Evolutionary conservation across 306 rosid genomes (phyloP).

Genomic region (Mimosa bimucronata): DNA sequence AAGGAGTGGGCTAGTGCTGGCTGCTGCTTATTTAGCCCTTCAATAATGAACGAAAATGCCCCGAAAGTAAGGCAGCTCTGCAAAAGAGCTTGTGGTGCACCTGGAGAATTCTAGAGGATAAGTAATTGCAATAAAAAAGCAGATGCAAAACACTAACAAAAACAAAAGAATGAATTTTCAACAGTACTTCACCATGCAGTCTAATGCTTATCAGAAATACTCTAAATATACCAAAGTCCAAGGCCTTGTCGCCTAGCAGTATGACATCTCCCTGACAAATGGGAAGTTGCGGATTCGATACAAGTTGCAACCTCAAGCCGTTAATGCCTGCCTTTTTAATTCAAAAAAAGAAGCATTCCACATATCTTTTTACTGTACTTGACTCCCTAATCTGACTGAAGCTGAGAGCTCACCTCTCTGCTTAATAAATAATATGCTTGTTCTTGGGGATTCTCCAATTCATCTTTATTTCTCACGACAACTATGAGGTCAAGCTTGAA

Average conservation of each 20-base stretch:
- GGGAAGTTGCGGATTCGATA: no score
- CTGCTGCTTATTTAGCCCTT: slow-evolving; percentile 90
- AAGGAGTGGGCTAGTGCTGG: slow-evolving; percentile 90
- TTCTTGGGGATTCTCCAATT: neutral
- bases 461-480: neutral
- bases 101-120: slow-evolving; percentile 47
- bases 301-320: no score
- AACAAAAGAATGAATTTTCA: slow-evolving; percentile 16
- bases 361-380: neutral
- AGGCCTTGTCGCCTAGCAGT: no score
- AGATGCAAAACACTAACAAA: slow-evolving; percentile 2
- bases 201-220: neutral
- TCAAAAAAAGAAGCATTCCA: no score
- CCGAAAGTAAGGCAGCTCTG: slow-evolving; percentile 96
- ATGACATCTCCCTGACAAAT: no score
- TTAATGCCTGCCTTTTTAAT: no score
- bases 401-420: neutral
- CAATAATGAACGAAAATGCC: slow-evolving; percentile 86
- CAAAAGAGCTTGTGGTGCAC: slow-evolving; percentile 93
- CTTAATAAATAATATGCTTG: neutral
- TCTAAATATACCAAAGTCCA: neutral
- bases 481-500: neutral
- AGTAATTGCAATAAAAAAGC: slow-evolving; percentile 20
- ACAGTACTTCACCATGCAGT: slow-evolving; percentile 13
- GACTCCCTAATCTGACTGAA: neutral